Evolutionary conservation across 805 yeast genomes (phyloP), one percentile per base, ranked within the genome.

Genomic region (Wickerhamiella lipophila): DNA sequence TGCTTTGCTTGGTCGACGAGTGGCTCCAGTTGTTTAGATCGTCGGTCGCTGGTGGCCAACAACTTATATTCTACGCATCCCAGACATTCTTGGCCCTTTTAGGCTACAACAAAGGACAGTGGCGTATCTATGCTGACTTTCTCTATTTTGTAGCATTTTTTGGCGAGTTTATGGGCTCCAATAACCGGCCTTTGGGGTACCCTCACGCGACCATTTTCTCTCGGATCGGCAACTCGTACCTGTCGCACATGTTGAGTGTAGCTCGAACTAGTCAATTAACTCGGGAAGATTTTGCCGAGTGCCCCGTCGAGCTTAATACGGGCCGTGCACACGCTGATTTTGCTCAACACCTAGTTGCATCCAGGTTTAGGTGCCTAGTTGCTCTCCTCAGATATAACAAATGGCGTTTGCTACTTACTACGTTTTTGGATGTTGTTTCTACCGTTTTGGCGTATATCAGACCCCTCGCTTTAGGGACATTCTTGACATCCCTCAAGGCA

Each of bases 161-260:
- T 13, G 6, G 34, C 11, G 48, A 45, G 36, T 26, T 36, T 18
- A 21, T 12, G 21, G 48, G 48, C 42, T 45, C 48, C 12, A 25
- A 45, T 21, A 45, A 41, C 27, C 27, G 22, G 3, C 48, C 48
- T 1, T 18, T 21, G 21, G 48, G 48, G 16, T 54, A 26, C 34
- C 54, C 51, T n/a, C 52, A 46, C 16, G 35, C 51, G 6, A 50
- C 49, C 15, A 34, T 54, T 5, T 54, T 51, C 26, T 50, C 52
- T 6, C 45, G 39, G 19, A 30, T 54, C 11, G 36, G 39, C 23
- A 42, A 42, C 32, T 18, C 34, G 2, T 54, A 49, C 27, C 25
- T 54, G 21, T 16, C 22, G 3, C 34, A 47, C 15, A 48, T 52
- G 49, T 47, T 53, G 11, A 29, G 18, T 12, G 39, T 46, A 1